Evolutionary conservation across 176 grass and related monocot genomes (phyloP), one percentile per base, ranked within the genome.

Genomic region (Oryza meridionalis): DNA sequence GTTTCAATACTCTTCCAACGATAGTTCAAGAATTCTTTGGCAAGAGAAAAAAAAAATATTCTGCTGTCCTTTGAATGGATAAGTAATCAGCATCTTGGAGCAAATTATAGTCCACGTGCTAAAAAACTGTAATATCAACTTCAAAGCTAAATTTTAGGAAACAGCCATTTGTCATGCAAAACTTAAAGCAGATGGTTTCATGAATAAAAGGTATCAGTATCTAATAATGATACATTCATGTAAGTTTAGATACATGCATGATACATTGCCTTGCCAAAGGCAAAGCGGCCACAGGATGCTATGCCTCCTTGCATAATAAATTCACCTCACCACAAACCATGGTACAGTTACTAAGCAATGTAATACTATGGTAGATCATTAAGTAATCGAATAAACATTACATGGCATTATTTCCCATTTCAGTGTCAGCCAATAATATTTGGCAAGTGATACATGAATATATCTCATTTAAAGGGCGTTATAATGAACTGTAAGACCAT

Each of bases 71-170:
- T 62, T 62, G n/a, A 67, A 72, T 2, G 38, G 9, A 13, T 1
- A 13, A 63, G 24, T 10, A 47, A 78, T 33, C 63, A 11, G 16
- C 8, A 13, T 17, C 14, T n/a, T 67, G 46, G 0, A 86, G 69
- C 14, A 53, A 80, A 67, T 7, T 86, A 73, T 7, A 73, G 70
- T 55, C 12, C 13, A n/a, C 12, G 11, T 32, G 62, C 78, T 81
- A 70, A 11, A 75, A 67, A 58, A 25, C 19, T 33, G 49, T 9
- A 38, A 75, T 69, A 15, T 3, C 62, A 49, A 73, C 16, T 37
- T 11, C 59, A 19, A 73, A 69, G 13, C 12, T 37, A n/a, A 59
- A 26, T 14, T 84, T 24, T 67, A 79, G 32, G 7, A 67, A 65
- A 26, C 16, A 49, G 15, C 45, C 51, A 19, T 24, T 24, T 75